A percentile compares a stretch with the other conserved stretches of the same genome.
Conservation (phyloP, 2,329 filamentous ascomycete species). For the Talaromyces albobiverticillius region DNA sequence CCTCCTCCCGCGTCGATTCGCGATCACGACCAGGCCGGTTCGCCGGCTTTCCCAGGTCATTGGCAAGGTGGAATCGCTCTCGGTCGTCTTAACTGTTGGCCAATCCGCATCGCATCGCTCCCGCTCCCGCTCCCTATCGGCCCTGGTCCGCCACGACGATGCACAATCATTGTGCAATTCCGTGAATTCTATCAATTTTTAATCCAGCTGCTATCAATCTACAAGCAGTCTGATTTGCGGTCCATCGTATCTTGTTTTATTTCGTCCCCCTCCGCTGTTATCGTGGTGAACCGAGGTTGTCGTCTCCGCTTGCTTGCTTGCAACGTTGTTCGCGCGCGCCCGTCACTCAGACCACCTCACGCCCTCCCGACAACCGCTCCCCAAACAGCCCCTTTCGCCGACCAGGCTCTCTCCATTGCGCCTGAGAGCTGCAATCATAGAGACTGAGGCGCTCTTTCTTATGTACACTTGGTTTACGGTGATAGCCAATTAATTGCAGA, state of each 20-base stretch:
- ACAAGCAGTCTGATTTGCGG: background rate
- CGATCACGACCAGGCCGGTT: constrained; percentile 20
- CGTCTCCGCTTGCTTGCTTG: constrained; percentile 2
- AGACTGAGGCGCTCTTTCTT: background rate
- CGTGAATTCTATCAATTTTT: constrained; percentile 6
- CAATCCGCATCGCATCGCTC: constrained; percentile 8
- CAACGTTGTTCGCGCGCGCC: constrained; percentile 5
- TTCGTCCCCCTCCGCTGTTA: background rate
- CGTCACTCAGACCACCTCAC: constrained; percentile 10
- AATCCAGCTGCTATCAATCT: background rate
- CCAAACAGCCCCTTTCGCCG: constrained; percentile 5
- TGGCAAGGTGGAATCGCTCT: constrained; percentile 5
- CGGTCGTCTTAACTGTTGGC: background rate
- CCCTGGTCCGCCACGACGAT: constrained; percentile 9
- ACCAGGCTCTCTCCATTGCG: background rate
- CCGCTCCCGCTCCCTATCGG: constrained; percentile 5
- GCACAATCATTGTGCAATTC: constrained; percentile 7
- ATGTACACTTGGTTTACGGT: background rate
- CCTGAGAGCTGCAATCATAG: background rate
- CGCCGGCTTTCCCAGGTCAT: constrained; percentile 16
- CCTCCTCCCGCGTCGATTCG: constrained; percentile 21
- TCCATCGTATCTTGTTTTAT: background rate
- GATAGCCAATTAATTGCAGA: background rate
- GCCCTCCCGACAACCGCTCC: background rate
- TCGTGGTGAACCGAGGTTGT: constrained; percentile 3